These are phyloP conservation scores for Aspergillus floridensis DNA, from an alignment of 2,329 filamentous ascomycete species.

Conservation along the genomic window DNA sequence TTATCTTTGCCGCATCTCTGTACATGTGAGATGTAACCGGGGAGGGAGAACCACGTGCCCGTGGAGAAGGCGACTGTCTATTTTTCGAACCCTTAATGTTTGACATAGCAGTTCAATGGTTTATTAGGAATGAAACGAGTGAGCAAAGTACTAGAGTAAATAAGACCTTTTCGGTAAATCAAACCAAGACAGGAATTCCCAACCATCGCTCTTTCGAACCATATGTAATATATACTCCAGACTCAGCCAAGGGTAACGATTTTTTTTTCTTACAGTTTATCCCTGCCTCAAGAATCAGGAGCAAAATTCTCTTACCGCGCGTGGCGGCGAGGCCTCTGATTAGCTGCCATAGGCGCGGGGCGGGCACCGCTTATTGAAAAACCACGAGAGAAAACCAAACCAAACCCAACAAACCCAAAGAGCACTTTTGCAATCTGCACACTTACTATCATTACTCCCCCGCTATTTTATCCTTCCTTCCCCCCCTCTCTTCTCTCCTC, in stretches of 20 bases:
- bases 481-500: slow-evolving; percentile 22
- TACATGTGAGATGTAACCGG: slow-evolving; percentile 67
- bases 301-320: slow-evolving; percentile 26
- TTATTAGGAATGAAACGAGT: not conserved
- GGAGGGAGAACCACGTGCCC: not conserved
- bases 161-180: too few relatives aligned
- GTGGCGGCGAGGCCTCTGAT: slow-evolving; percentile 24
- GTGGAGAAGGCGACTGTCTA: not conserved
- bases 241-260: not conserved
- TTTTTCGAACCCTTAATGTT: not conserved
- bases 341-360: slow-evolving; percentile 27
- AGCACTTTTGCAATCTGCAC: slow-evolving; percentile 17
- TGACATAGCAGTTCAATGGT: not conserved
- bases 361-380: slow-evolving; percentile 24
- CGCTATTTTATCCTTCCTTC: slow-evolving; percentile 11
- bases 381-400: slow-evolving; percentile 24
- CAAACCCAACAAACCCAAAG: slow-evolving; percentile 25
- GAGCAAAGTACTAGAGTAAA: not conserved
- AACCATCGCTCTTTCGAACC: not conserved
- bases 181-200: too few relatives aligned
- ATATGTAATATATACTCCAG: not conserved
- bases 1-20: slow-evolving; percentile 82
- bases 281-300: slow-evolving; percentile 2
- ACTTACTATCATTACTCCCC: slow-evolving; percentile 11
- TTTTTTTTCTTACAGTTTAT: not conserved